Evolutionary conservation across 441 rosid genomes (phyloP).

Genomic region (Manihot esculenta): DNA sequence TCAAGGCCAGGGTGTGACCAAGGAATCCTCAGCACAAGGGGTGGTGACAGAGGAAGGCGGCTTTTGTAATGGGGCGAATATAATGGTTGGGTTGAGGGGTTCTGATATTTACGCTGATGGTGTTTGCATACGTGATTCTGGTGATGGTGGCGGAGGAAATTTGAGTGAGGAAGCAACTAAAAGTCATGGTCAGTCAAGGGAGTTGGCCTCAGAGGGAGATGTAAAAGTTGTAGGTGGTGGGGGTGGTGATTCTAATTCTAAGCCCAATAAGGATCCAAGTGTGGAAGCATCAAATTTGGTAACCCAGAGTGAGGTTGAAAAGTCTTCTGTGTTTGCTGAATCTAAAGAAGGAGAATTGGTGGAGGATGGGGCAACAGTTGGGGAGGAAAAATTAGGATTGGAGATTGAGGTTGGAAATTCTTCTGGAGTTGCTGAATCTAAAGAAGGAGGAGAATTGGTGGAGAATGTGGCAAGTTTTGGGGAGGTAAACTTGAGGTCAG

Average conservation of each 20-base stretch:
- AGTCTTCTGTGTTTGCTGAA: constrained; percentile 15
- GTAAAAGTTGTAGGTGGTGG: constrained; percentile 9
- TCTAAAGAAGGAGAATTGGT: constrained; percentile 7
- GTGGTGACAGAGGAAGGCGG: constrained; percentile 31
- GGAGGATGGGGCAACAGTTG: constrained; percentile 10
- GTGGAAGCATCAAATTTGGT: constrained; percentile 13
- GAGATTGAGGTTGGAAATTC: constrained; percentile 3
- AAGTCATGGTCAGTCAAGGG: constrained; percentile 14
- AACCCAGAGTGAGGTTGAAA: constrained; percentile 6
- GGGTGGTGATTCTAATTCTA: constrained; percentile 12
- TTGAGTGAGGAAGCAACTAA: constrained; percentile 23
- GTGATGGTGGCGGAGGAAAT: constrained; percentile 30
- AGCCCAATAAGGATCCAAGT: constrained; percentile 16
- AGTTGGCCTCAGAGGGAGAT: constrained; percentile 18
- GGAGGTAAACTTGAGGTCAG: background rate
- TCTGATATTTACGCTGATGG: constrained; percentile 49
- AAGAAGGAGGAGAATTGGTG: constrained; percentile 5
- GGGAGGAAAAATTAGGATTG: constrained; percentile 9
- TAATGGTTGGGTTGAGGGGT: constrained; percentile 44
- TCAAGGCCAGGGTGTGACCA: constrained; percentile 14
- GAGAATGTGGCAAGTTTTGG: background rate
- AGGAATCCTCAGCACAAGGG: constrained; percentile 20
- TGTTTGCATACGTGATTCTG: constrained; percentile 32
- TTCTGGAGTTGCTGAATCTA: constrained; percentile 2
- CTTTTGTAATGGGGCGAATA: constrained; percentile 38